Conservation (phyloP, 2,329 filamentous ascomycete genomes). For the Aureobasidium sp. region DNA sequence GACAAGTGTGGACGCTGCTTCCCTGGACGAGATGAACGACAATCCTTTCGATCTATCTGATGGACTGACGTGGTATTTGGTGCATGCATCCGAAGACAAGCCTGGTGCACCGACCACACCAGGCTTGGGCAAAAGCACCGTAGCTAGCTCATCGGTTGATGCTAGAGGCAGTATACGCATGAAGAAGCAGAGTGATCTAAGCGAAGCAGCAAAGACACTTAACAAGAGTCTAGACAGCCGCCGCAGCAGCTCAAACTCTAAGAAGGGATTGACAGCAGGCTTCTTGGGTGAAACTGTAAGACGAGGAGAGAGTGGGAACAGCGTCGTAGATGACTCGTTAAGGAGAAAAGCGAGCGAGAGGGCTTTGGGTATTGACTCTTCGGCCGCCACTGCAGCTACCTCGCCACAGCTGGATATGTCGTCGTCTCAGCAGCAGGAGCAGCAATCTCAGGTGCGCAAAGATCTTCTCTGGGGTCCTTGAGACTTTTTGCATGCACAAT, state of each 20-base stretch:
- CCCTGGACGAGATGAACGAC: constrained; percentile 49
- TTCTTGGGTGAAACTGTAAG: constrained; percentile 10
- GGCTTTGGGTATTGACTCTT: constrained; percentile 3
- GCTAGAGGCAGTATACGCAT: constrained; percentile 60
- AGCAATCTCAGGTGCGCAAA: constrained; percentile 35
- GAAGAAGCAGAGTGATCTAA: constrained; percentile 29
- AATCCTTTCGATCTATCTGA: constrained; percentile 97
- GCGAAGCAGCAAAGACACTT: constrained; percentile 40
- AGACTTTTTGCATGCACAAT: not conserved
- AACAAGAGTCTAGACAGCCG: constrained; percentile 87
- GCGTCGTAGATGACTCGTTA: not conserved
- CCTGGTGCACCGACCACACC: constrained; percentile 82
- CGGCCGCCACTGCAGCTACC: constrained; percentile 33
- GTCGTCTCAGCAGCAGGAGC: constrained; percentile 5
- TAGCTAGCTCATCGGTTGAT: constrained; percentile 78
- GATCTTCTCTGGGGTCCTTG: constrained; percentile 37
- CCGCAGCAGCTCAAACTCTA: constrained; percentile 78
- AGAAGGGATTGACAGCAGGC: constrained; percentile 53
- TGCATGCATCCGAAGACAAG: constrained; percentile 86
- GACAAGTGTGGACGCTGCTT: constrained; percentile 8
- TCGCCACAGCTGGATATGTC: constrained; percentile 55
- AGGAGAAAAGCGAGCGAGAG: not conserved
- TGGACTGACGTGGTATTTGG: constrained; percentile 89
- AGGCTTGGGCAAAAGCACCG: constrained; percentile 82
- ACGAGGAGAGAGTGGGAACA: not conserved